Percentiles rank a stretch among this genome's conserved stretches.
These are phyloP conservation scores for Aspergillus pseudonomiae DNA, from an alignment of 2,329 filamentous ascomycete genomes.

Conservation along the genomic window DNA sequence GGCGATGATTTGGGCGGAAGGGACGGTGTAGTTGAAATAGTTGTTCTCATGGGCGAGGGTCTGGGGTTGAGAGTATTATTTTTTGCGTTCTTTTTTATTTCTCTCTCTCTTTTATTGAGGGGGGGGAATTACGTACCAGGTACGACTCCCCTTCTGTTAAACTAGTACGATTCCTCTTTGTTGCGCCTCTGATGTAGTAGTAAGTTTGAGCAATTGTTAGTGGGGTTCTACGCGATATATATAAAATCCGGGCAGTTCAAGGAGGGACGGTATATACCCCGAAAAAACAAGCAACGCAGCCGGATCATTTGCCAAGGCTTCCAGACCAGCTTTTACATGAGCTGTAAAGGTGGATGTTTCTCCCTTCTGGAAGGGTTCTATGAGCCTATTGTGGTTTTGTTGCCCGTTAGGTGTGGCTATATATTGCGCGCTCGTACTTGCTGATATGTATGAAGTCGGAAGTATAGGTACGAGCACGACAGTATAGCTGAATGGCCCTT, in stretches of 20 bases:
- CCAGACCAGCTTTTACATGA: slow-evolving; percentile 70
- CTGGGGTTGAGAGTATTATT: slow-evolving; percentile 21
- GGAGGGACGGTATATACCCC: slow-evolving; percentile 56
- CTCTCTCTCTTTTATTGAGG: too few species aligned
- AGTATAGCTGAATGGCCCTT: not conserved
- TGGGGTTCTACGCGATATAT: not conserved
- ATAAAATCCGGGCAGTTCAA: not conserved
- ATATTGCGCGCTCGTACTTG: not conserved
- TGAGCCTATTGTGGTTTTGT: slow-evolving; percentile 53
- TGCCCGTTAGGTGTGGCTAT: not conserved
- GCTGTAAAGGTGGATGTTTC: slow-evolving; percentile 79
- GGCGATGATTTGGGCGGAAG: slow-evolving; percentile 50
- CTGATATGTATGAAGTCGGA: not conserved
- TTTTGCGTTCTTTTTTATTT: accelerated
- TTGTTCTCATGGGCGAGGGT: slow-evolving; percentile 30
- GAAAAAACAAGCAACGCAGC: slow-evolving; percentile 68
- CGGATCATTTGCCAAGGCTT: slow-evolving; percentile 52
- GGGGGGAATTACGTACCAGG: slow-evolving; percentile 41
- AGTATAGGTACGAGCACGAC: not conserved
- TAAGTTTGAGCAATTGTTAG: not conserved
- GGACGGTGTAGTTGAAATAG: slow-evolving; percentile 7
- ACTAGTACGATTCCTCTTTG: slow-evolving; percentile 56
- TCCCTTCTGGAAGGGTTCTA: slow-evolving; percentile 75
- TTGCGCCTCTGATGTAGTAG: slow-evolving; percentile 58
- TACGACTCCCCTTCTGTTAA: slow-evolving; percentile 68